These are phyloP conservation scores for Pythium coloratum DNA, from an alignment of 352 stramenopile genomes.

Conservation along the genomic window DNA sequence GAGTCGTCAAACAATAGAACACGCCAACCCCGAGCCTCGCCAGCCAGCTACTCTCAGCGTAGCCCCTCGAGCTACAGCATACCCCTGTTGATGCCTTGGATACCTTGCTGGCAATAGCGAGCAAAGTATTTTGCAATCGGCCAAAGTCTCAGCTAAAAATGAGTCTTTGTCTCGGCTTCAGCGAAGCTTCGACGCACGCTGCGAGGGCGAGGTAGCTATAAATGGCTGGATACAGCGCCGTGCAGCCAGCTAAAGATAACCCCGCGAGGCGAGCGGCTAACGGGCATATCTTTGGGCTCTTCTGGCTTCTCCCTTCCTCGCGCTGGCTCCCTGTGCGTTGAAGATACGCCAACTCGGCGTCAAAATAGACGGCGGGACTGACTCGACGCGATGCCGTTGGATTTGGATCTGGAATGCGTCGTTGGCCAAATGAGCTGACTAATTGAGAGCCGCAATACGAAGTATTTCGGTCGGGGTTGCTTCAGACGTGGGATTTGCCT, in stretches of 20 bases:
- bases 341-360: slow-evolving; percentile 20
- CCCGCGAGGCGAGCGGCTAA: not conserved
- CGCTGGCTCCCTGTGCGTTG: slow-evolving; percentile 42
- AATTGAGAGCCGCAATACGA: not conserved
- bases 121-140: not conserved
- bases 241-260: slow-evolving; percentile 17
- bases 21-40: not conserved
- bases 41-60: not conserved
- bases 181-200: slow-evolving; percentile 15
- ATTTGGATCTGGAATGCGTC: not conserved
- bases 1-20: slow-evolving; percentile 3
- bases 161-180: not conserved
- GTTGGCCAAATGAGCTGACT: not conserved
- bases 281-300: slow-evolving; percentile 11
- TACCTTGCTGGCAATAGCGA: not conserved
- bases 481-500: not conserved
- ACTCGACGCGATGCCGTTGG: slow-evolving; percentile 7
- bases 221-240: slow-evolving; percentile 10
- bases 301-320: slow-evolving; percentile 11
- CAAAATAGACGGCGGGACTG: not conserved
- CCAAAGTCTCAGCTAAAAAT: not conserved
- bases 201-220: not conserved
- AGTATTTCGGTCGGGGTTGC: not conserved
- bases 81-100: not conserved
- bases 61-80: not conserved